Percentiles rank a stretch among this genome's conserved stretches.
Conservation (phyloP, 208 protist genomes). For the Leishmania mexicana region DNA sequence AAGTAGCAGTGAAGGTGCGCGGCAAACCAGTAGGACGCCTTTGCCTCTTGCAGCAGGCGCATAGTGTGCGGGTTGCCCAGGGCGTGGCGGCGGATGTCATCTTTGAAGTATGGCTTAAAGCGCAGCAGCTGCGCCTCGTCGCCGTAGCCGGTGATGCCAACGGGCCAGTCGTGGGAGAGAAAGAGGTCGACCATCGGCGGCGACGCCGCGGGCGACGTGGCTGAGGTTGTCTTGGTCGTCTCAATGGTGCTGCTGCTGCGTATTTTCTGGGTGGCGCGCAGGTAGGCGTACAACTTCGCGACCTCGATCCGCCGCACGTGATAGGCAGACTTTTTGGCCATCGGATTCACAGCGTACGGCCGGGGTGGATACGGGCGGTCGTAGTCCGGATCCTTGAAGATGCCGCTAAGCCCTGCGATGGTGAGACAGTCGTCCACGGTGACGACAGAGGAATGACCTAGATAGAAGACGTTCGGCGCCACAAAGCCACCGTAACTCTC, state of each 20-base stretch:
- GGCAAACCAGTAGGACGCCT: conserved; percentile 81
- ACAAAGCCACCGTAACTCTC: conserved; percentile 97
- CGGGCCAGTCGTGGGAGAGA: conserved; percentile 93
- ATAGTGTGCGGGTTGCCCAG: conserved; percentile 89
- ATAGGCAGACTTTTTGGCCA: conserved; percentile 77
- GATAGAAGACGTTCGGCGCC: conserved; percentile 98
- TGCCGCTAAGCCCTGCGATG: conserved; percentile 85
- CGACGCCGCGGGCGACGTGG: not conserved
- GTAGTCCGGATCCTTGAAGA: conserved; percentile 90
- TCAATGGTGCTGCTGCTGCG: conserved; percentile 7
- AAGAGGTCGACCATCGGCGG: conserved; percentile 67
- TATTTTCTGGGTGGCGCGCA: conserved; percentile 8
- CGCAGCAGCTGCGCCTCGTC: conserved; percentile 76
- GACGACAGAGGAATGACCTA: conserved; percentile 95
- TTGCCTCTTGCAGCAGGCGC: conserved; percentile 53
- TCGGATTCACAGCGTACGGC: conserved; percentile 59
- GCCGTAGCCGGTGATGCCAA: conserved; percentile 86
- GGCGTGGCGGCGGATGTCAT: conserved; percentile 72
- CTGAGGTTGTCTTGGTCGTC: not conserved
- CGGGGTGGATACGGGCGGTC: conserved; percentile 65
- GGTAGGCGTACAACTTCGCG: conserved; percentile 73
- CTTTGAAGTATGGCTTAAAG: conserved; percentile 87
- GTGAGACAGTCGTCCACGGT: conserved; percentile 75
- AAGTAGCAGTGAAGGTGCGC: conserved; percentile 92
- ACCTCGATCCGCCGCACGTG: conserved; percentile 89